A percentile compares a stretch with the other conserved stretches of the same genome.
These are phyloP conservation scores for Globisporangium apiculatum DNA, from an alignment of 352 stramenopile genomes.

Conservation along the genomic window DNA sequence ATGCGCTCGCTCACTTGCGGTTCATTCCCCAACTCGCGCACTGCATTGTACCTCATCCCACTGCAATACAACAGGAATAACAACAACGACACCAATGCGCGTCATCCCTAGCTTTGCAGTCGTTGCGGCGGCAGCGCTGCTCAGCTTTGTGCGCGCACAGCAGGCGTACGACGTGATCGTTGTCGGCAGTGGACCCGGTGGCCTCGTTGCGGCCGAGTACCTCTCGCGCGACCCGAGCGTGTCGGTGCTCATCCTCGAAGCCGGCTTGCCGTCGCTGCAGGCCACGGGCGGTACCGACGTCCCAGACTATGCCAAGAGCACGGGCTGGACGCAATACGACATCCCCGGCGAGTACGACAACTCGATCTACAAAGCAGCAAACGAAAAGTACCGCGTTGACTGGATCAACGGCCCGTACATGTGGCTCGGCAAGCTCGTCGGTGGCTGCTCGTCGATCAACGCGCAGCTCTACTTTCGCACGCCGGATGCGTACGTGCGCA, in stretches of 20 bases:
- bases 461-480: conserved; percentile 74
- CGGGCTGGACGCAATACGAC: conserved; percentile 57
- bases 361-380: conserved; percentile 33
- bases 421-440: conserved; percentile 68
- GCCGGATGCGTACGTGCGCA: conserved; percentile 33
- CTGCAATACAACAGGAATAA: too few relatives aligned
- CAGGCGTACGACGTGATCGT: conserved; percentile 23
- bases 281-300: conserved; percentile 33
- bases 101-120: too few relatives aligned
- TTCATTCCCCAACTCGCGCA: too few relatives aligned
- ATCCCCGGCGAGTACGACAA: conserved; percentile 58
- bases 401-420: conserved; percentile 32
- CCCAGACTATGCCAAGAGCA: conserved; percentile 30
- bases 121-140: background rate
- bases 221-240: conserved; percentile 18
- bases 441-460: conserved; percentile 74
- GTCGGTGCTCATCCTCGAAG: conserved; percentile 27
- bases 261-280: conserved; percentile 29
- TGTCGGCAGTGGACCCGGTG: conserved; percentile 22
- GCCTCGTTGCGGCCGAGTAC: conserved; percentile 22
- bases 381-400: conserved; percentile 40
- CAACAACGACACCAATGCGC: too few relatives aligned
- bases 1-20: too few relatives aligned
- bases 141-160: background rate
- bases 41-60: too few relatives aligned